Conservation (phyloP, 768 basidiomycete genomes). For the Termitomyces sp. region DNA sequence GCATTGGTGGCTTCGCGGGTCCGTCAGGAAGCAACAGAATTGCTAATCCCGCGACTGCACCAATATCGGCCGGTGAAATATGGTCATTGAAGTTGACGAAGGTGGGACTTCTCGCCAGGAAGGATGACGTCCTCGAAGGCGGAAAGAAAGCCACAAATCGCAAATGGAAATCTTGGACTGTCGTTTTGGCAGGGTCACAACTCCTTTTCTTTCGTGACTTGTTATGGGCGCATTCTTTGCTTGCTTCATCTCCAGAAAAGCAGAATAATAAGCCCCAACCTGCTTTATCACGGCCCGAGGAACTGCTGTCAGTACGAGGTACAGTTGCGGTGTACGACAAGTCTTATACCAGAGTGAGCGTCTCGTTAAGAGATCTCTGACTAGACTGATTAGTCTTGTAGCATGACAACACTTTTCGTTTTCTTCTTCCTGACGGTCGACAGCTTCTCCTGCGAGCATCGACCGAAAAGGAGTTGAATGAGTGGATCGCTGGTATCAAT, state of each 20-base stretch:
- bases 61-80: constrained; percentile 23
- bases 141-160: constrained; percentile 71
- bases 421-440: constrained; percentile 71
- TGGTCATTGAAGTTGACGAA: constrained; percentile 70
- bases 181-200: constrained; percentile 86
- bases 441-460: constrained; percentile 77
- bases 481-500: constrained; percentile 91
- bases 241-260: constrained; percentile 30
- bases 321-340: constrained; percentile 78
- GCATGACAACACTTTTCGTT: constrained; percentile 72
- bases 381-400: constrained; percentile 19
- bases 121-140: constrained; percentile 72
- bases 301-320: constrained; percentile 73
- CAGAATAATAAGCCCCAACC: constrained; percentile 32
- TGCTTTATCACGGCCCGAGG: constrained; percentile 73
- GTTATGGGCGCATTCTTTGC: constrained; percentile 44
- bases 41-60: constrained; percentile 11
- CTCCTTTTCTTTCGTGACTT: constrained; percentile 84
- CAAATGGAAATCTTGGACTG: constrained; percentile 87
- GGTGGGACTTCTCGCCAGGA: constrained; percentile 74
- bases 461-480: constrained; percentile 69
- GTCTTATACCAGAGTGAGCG: constrained; percentile 67
- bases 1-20: constrained; percentile 25
- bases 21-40: constrained; percentile 19
- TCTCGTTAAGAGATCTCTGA: not conserved